Base-by-base conservation (phyloP, 169 alveolate genomes). In the Theileria sp. region DNA sequence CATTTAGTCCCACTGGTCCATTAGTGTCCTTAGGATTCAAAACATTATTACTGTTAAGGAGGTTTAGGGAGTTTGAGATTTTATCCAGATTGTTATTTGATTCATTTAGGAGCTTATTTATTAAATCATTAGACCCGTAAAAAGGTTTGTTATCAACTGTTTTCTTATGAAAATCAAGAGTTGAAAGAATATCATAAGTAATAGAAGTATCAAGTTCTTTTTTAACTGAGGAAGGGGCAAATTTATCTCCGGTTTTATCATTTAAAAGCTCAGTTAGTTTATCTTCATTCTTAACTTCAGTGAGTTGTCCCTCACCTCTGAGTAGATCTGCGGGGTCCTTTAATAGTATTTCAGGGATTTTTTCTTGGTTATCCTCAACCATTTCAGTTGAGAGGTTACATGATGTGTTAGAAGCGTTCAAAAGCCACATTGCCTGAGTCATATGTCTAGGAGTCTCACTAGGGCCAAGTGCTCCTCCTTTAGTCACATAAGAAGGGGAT, bases 291-390 rank as follows among this genome's bases (percentile, higher is more conserved):
- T 36, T 68, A 49, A 10, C 17, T 12, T 34, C 87, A 0, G 77
- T 28, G 1, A 34, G 60, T 44, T 44, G 54, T 6, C 49, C 54
- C 17, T 54, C 62, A 36, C 82, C 90, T 23, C 77, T 61, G 49
- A 84, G 66, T 7, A 84, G 60, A 61, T 84, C 86, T 25, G 84
- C 83, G 3, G 90, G 90, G 58, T 84, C 87, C n/a, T 84, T 77
- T 25, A 84, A 23, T 34, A 84, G 60, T 13, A 84, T 76, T 62
- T 84, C 90, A 28, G 90, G 90, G 21, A 76, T 84, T 60, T 84
- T 84, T 10, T 69, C 87, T 30, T 58, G 67, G n/a, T 6, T 25
- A 61, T 78, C 90, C 62, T 84, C 86, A 75, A 78, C 70, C 72
- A 50, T 28, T n/a, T 76, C 44, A n/a, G 61, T 56, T 38, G 88